Conservation (phyloP, 352 stramenopile species). For the Stramenopiles sp. region DNA sequence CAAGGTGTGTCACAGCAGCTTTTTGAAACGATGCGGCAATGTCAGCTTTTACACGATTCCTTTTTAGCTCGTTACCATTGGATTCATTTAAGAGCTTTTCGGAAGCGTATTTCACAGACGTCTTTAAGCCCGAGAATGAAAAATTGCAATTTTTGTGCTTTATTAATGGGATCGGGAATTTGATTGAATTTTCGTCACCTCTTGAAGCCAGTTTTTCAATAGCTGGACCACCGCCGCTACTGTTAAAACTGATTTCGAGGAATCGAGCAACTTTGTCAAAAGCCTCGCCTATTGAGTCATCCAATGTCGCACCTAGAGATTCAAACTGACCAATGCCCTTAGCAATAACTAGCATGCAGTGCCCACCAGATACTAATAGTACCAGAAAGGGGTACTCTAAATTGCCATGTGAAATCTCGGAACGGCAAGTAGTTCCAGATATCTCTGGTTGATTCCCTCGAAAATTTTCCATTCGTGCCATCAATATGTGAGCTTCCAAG, state of each 20-base stretch:
- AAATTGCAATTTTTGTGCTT: constrained; percentile 91
- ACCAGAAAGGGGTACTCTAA: constrained; percentile 86
- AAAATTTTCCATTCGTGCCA: too few species aligned
- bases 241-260: constrained; percentile 45
- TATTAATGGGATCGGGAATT: too few species aligned
- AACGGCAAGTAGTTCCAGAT: too few species aligned
- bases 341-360: constrained; percentile 84
- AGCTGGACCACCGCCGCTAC: constrained; percentile 67
- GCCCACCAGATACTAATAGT: constrained; percentile 90
- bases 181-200: too few species aligned
- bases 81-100: constrained; percentile 27
- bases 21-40: constrained; percentile 84
- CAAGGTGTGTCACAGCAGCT: constrained; percentile 60
- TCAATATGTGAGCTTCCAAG: constrained; percentile 64
- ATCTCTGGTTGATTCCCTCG: too few species aligned
- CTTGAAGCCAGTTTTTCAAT: constrained; percentile 69
- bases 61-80: constrained; percentile 23
- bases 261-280: constrained; percentile 95
- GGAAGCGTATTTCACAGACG: constrained; percentile 57
- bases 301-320: constrained; percentile 81
- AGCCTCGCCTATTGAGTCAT: constrained; percentile 91
- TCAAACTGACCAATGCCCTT: constrained; percentile 71
- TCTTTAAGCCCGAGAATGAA: constrained; percentile 93
- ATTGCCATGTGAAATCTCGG: constrained; percentile 17
- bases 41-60: constrained; percentile 43